Conservation (phyloP, 2,329 filamentous ascomycete species). For the Alternaria sp. region DNA sequence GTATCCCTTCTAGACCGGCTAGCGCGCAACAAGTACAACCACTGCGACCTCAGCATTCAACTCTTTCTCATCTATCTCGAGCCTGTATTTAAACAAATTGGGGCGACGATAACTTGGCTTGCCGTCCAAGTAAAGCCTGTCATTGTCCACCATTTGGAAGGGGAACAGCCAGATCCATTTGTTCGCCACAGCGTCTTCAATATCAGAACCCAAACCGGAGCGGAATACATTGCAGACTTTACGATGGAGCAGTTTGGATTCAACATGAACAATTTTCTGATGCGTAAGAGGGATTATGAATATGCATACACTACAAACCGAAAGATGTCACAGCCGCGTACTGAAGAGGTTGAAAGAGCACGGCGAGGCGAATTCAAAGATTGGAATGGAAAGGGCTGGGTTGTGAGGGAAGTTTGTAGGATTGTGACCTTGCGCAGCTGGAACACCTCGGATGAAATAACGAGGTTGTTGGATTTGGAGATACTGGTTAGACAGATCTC, state of each 20-base stretch:
- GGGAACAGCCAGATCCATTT: neutral
- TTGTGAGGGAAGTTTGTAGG: neutral
- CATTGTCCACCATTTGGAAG: neutral
- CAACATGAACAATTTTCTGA: neutral
- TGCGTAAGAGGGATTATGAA: neutral
- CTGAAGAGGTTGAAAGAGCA: neutral
- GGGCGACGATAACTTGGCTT: neutral
- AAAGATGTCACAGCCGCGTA: neutral
- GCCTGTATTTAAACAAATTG: neutral
- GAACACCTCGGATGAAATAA: neutral
- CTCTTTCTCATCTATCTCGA: neutral
- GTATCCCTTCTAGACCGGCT: neutral
- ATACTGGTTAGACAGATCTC: neutral
- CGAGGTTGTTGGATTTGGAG: neutral
- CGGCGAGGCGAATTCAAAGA: neutral
- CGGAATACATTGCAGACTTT: conserved; percentile 11
- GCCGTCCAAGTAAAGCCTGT: neutral
- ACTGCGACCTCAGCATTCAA: conserved; percentile 7
- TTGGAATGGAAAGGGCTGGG: neutral
- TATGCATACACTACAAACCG: neutral
- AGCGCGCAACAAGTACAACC: neutral
- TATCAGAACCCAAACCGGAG: neutral
- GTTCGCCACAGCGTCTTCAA: conserved; percentile 10
- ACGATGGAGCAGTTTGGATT: conserved; percentile 11
- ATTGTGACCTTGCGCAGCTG: neutral